Base-by-base conservation (phyloP, 1,284 basidiomycete genomes). In the Pholiota adiposa region DNA sequence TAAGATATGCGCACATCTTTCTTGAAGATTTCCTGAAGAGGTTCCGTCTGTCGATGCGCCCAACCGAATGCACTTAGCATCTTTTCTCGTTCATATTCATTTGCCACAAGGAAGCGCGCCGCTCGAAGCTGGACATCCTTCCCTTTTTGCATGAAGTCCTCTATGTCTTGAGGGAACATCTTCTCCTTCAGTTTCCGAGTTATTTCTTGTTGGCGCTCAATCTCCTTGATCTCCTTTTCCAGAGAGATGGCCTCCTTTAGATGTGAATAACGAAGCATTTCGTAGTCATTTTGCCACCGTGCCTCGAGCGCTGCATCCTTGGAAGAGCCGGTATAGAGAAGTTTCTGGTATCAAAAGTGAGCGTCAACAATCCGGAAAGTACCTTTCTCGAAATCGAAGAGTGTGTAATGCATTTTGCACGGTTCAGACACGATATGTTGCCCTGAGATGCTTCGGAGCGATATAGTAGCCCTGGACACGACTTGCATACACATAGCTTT, bases 61-160 rank as follows among this genome's bases (percentile, higher is more conserved):
- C 87, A 90, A 0, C 72, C 72, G 67, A 77, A 85, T 54, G 84
- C 76, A 14, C 60, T 68, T 67, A 82, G 67, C 77, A 84, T 82
- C 63, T 68, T 77, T 52, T 87, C 85, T 66, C 79, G 77, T 46
- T 72, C 72, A 12, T 58, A 51, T 8, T 59, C 59, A 43, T 82
- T 73, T 1, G 74, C 66, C 9, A 71, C 66, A 44, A 90, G 70
- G 65, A 85, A 88, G 54, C 73, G 74, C 8, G 84, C 85, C 6
- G 83, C 74, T 2, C 83, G 80, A 21, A 83, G 66, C 70, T 83
- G 80, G 0, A 77, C 69, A 41, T 85, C 84, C 34, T 77, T 77
- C 16, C 78, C 70, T 43, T 74, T 79, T 19, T 74, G 70, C 2
- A 74, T 65, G 65, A 81, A 89, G 8, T 85, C 83, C 5, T 70